Conservation (phyloP, 257 asterid genomes). For the Ophiorrhiza pumila region DNA sequence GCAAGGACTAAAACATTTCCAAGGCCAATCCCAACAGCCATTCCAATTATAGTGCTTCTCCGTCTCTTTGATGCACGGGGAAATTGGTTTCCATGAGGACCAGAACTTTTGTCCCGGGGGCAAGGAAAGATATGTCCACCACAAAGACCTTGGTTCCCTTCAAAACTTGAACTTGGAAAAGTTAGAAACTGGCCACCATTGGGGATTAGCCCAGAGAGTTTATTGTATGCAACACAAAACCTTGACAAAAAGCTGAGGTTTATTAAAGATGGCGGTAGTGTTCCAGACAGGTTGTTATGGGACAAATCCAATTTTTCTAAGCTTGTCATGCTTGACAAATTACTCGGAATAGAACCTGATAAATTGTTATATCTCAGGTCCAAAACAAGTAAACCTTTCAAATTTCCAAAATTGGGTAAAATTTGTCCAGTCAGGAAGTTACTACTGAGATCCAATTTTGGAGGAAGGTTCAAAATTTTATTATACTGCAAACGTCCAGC, state of each 20-base stretch:
- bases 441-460: slow-evolving; percentile 61
- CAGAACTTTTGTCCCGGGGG: background rate
- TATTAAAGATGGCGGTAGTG: slow-evolving; percentile 54
- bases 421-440: slow-evolving; percentile 62
- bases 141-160: slow-evolving; percentile 61
- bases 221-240: slow-evolving; percentile 64
- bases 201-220: slow-evolving; percentile 59
- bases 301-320: slow-evolving; percentile 69
- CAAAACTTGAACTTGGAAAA: slow-evolving; percentile 59
- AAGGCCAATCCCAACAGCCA: slow-evolving; percentile 54
- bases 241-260: slow-evolving; percentile 50
- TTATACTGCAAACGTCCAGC: slow-evolving; percentile 40
- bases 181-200: slow-evolving; percentile 54
- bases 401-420: slow-evolving; percentile 72
- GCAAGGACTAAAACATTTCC: slow-evolving; percentile 47
- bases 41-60: slow-evolving; percentile 35
- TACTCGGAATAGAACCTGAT: slow-evolving; percentile 60
- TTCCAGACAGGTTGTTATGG: slow-evolving; percentile 53
- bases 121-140: slow-evolving; percentile 53
- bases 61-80: slow-evolving; percentile 23
- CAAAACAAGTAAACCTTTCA: slow-evolving; percentile 55
- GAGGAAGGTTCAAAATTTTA: slow-evolving; percentile 57
- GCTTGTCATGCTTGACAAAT: slow-evolving; percentile 54
- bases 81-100: background rate
- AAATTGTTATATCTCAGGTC: slow-evolving; percentile 59